Evolutionary conservation across 2,329 filamentous ascomycete genomes (phyloP), one percentile per base, ranked within the genome.

Genomic region (Alternaria panax): DNA sequence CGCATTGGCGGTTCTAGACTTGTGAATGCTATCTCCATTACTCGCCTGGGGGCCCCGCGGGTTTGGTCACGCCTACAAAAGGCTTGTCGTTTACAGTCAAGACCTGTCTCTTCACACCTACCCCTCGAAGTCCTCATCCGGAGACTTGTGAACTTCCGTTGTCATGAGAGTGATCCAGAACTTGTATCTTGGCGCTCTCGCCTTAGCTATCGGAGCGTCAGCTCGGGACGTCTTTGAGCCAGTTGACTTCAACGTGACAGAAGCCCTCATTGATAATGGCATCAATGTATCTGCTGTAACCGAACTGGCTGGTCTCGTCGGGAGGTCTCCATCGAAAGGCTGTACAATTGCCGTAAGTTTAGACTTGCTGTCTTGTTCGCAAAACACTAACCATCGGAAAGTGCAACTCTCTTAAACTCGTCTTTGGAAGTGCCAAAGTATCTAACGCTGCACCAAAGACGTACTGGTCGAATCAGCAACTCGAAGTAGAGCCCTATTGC

Each of bases 261-360:
- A 67, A 27, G 67, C 68, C 2, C 65, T 72, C 9, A 41, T 67
- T 8, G 32, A 60, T 2, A 68, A 67, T 30, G 68, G 65, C 4
- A 58, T 66, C 25, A 59, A 70, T 38, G 54, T 67, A 20, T 64
- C 63, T 20, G 61, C 54, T 1, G 57, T 71, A 24, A 57, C 63
- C 11, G 63, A 57, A 2, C 54, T 69, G 5, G 36, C 58, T 8
- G 16, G 30, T 1, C 48, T 64, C 8, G 27, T 20, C n/a, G 36
- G 55, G 2, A 47, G 45, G 7, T 52, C 58, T 4, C 47, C 41
- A 8, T 32, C 40, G 1, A 56, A 41, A 32, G 56, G 54, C 5
- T 74, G 69, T 38, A 63, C 60, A 16, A 54, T 56, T 42, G 68
- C 69, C 22, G 70, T 72, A 54, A 57, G 69, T 64, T 18, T 20